These are phyloP conservation scores for Acanthamoeba castellanii DNA, from an alignment of 208 protist genomes.

Conservation along the genomic window DNA sequence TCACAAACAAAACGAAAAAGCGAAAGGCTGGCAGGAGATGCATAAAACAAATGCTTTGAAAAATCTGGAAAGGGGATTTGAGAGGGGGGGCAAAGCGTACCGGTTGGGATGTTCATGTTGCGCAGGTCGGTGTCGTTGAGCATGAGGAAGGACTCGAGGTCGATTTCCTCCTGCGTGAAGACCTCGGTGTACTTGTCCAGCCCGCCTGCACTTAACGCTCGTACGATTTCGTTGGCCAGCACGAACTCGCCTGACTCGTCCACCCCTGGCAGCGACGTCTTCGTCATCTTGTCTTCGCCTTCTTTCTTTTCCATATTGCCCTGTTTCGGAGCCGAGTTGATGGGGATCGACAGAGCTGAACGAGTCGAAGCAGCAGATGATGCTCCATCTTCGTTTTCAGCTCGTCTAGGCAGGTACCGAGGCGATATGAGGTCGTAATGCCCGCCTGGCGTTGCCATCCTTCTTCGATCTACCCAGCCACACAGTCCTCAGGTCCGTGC, in stretches of 20 bases:
- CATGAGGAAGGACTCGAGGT: constrained; percentile 64
- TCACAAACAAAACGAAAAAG: background rate
- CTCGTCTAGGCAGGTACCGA: background rate
- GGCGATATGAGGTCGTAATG: constrained; percentile 58
- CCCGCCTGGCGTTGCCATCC: constrained; percentile 17
- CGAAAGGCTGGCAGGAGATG: background rate
- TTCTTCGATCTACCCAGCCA: background rate
- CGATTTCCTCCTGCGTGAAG: constrained; percentile 69
- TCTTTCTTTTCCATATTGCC: background rate
- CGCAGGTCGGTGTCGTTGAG: constrained; percentile 63
- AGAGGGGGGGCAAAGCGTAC: background rate
- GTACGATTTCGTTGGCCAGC: constrained; percentile 36
- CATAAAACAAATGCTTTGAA: no score
- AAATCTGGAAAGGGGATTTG: background rate
- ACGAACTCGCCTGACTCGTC: constrained; percentile 46
- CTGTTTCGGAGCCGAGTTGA: background rate
- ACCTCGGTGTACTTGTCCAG: constrained; percentile 44
- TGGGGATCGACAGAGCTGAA: background rate
- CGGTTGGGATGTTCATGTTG: constrained; percentile 66
- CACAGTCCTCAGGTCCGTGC: no score
- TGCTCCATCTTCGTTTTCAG: background rate
- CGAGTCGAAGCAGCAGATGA: background rate
- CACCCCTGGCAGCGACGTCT: background rate
- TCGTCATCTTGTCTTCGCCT: background rate
- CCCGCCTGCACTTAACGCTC: constrained; percentile 20